phyloP scores from a whole-genome alignment of 208 protist genomes.

The Leishmania guyanensis region DNA sequence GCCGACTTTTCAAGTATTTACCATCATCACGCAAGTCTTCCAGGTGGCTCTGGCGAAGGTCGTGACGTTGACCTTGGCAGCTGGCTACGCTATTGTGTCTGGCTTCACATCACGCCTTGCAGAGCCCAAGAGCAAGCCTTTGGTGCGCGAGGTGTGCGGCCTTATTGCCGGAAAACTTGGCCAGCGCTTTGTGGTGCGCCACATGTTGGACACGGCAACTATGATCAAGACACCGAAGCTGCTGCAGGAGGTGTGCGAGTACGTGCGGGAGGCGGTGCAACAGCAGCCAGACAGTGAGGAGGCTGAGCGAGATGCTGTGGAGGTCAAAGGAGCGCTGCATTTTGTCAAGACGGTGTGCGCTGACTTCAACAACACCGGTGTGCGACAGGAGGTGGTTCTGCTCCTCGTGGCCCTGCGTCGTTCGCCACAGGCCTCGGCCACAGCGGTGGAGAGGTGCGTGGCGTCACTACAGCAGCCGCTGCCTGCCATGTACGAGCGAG shows the following conservation, averaged over 20 bases:
- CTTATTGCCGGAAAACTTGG: slow-evolving; percentile 46
- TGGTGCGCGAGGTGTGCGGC: slow-evolving; percentile 52
- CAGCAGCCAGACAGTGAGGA: slow-evolving; percentile 30
- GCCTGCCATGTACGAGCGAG: slow-evolving; percentile 33
- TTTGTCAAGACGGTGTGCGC: slow-evolving; percentile 69
- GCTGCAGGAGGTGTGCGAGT: slow-evolving; percentile 78
- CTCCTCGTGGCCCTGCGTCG: slow-evolving; percentile 50
- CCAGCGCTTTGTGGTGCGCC: slow-evolving; percentile 67
- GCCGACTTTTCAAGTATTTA: slow-evolving; percentile 81
- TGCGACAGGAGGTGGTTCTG: slow-evolving; percentile 44
- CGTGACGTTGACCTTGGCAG: slow-evolving; percentile 44
- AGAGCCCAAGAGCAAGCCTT: slow-evolving; percentile 69
- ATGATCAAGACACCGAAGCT: slow-evolving; percentile 70
- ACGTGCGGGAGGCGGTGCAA: slow-evolving; percentile 40
- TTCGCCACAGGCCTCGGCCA: slow-evolving; percentile 7
- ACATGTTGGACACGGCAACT: slow-evolving; percentile 56
- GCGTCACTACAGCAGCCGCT: slow-evolving; percentile 32
- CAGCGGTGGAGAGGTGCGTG: slow-evolving; percentile 24
- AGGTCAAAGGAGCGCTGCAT: slow-evolving; percentile 55
- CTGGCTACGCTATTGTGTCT: slow-evolving; percentile 69
- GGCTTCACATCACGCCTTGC: slow-evolving; percentile 64
- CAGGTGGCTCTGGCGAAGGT: slow-evolving; percentile 44
- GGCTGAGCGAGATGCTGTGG: slow-evolving; percentile 27
- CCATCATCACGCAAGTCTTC: slow-evolving; percentile 42
- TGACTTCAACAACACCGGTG: slow-evolving; percentile 46